A percentile compares a stretch with the other conserved stretches of the same genome.
Conservation (phyloP, 345 rosid genomes). For the Populus tremula region DNA sequence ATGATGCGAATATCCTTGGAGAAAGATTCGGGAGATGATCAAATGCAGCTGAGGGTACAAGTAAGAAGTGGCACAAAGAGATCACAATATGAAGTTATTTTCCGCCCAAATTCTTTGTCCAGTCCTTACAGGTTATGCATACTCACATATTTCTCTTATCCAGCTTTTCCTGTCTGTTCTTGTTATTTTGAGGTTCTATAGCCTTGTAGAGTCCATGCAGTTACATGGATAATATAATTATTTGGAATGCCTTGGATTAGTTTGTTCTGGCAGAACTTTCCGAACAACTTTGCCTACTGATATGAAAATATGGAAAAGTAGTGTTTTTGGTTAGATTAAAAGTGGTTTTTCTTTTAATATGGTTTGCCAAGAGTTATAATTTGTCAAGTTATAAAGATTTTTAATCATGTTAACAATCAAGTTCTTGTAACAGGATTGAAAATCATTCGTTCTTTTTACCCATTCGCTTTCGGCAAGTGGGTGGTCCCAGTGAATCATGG, state of each 20-base stretch:
- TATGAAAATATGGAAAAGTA: not conserved
- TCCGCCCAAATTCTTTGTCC: conserved; percentile 74
- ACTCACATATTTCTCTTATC: conserved; percentile 9
- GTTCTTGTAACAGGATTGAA: conserved; percentile 66
- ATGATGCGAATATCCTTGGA: conserved; percentile 60
- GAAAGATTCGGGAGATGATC: conserved; percentile 50
- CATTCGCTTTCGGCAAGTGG: conserved; percentile 78
- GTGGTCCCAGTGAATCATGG: conserved; percentile 74
- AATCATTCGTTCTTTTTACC: conserved; percentile 86
- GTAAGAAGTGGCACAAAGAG: conserved; percentile 87
- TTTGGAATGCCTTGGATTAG: not conserved
- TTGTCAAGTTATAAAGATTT: not conserved
- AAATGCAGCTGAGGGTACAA: conserved; percentile 63
- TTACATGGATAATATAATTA: too few species aligned
- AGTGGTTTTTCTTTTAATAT: not conserved
- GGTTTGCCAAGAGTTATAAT: not conserved
- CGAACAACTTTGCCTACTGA: not conserved
- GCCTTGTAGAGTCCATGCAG: too few species aligned
- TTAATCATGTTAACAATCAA: conserved; percentile 14
- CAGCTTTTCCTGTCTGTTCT: not conserved
- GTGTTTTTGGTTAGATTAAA: not conserved
- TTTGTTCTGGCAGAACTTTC: not conserved
- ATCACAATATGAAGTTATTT: conserved; percentile 86
- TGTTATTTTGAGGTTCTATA: not conserved
- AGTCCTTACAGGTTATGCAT: conserved; percentile 82